A percentile compares a stretch with the other conserved stretches of the same genome.
These are phyloP conservation scores for Boletellus deceptivus DNA, from an alignment of 1,284 basidiomycete genomes.

Conservation along the genomic window DNA sequence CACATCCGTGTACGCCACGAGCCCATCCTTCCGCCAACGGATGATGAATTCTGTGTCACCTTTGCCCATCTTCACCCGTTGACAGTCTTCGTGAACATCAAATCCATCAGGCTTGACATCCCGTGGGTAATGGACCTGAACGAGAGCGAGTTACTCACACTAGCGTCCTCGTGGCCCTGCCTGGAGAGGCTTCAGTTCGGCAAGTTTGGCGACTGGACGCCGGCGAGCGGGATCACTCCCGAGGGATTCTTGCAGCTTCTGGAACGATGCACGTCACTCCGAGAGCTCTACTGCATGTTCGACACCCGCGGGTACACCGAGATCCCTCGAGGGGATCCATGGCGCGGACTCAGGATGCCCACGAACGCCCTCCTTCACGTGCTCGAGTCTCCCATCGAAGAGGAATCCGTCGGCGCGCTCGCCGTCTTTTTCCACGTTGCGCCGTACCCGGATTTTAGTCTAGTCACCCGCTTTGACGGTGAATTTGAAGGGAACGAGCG, in stretches of 20 bases:
- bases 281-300: slow-evolving; percentile 1
- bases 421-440: slow-evolving; percentile 15
- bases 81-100: slow-evolving; percentile 13
- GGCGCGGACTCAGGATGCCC: slow-evolving; percentile 10
- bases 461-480: slow-evolving; percentile 5
- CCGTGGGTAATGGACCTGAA: background rate
- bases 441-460: background rate
- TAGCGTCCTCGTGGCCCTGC: slow-evolving; percentile 18
- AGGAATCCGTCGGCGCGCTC: slow-evolving; percentile 15
- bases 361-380: background rate
- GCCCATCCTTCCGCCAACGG: background rate
- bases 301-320: slow-evolving; percentile 15
- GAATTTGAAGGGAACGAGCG: background rate
- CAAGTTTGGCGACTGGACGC: background rate
- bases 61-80: slow-evolving; percentile 9
- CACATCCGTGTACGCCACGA: background rate
- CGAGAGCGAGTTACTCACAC: slow-evolving; percentile 9
- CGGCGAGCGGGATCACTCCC: slow-evolving; percentile 12
- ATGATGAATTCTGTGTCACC: background rate
- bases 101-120: slow-evolving; percentile 4
- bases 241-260: slow-evolving; percentile 14
- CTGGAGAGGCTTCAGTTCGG: slow-evolving; percentile 2
- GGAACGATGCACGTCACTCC: slow-evolving; percentile 14
- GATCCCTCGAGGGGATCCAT: slow-evolving; percentile 9
- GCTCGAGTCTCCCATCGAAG: slow-evolving; percentile 7